phyloP scores from a whole-genome alignment of 192 early-diverging fungal genomes.

The Entomortierella lignicola region DNA sequence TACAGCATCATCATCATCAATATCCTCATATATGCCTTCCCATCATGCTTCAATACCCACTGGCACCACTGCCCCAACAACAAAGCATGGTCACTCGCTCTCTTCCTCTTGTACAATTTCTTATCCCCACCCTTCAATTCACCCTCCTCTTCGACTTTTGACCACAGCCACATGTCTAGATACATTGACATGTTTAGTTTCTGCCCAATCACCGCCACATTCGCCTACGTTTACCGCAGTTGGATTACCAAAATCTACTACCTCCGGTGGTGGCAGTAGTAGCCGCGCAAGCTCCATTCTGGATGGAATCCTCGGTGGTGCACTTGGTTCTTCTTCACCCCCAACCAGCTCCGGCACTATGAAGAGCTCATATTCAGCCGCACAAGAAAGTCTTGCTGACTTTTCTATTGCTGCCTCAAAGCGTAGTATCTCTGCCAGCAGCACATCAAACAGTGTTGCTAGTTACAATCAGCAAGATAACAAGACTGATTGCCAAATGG shows the following conservation, averaged over 20 bases:
- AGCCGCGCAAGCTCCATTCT: constrained; percentile 34
- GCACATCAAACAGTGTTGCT: not conserved
- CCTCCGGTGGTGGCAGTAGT: constrained; percentile 12
- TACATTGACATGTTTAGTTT: constrained; percentile 36
- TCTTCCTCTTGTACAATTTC: constrained; percentile 20
- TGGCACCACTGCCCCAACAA: not conserved
- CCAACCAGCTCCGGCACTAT: not conserved
- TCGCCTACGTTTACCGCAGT: constrained; percentile 45
- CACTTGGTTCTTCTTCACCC: constrained; percentile 25
- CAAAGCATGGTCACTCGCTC: constrained; percentile 10
- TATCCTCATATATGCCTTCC: not conserved
- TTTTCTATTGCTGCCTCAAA: constrained; percentile 42
- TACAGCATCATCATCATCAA: not conserved
- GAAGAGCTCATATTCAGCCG: constrained; percentile 25
- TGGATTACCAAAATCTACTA: constrained; percentile 8
- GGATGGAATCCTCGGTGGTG: constrained; percentile 34
- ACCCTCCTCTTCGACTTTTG: constrained; percentile 40
- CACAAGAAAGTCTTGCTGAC: constrained; percentile 39
- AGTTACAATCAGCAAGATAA: not conserved
- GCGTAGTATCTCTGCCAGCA: not conserved
- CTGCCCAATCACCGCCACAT: constrained; percentile 50
- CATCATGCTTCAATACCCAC: constrained; percentile 1
- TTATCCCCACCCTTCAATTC: constrained; percentile 36
- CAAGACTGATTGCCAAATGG: not conserved
- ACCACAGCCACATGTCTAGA: constrained; percentile 45